These are phyloP conservation scores for Senna tora DNA, from an alignment of 306 rosid species.

Conservation along the genomic window DNA sequence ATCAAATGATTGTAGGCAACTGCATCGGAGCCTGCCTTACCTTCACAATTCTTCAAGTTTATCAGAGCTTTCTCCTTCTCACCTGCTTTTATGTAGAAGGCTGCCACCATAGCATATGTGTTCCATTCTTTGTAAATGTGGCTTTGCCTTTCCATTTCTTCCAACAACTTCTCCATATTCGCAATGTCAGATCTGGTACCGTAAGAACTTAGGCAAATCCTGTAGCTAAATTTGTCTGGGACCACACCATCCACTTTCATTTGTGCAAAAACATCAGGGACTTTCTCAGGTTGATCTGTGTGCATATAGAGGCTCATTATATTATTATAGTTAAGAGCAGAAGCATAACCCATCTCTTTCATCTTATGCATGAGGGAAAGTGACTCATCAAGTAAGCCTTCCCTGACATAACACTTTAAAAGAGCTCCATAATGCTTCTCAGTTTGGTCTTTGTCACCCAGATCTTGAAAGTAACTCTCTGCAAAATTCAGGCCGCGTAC, in stretches of 20 bases:
- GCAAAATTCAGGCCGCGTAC: conserved; percentile 64
- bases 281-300: conserved; percentile 53
- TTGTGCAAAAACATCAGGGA: conserved; percentile 54
- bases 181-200: conserved; percentile 56
- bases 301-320: conserved; percentile 64
- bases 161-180: conserved; percentile 60
- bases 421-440: conserved; percentile 64
- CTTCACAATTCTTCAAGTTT: conserved; percentile 64
- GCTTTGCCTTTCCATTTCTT: conserved; percentile 60
- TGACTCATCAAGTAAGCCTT: conserved; percentile 63
- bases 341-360: conserved; percentile 66
- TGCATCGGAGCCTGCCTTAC: conserved; percentile 42
- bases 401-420: conserved; percentile 72
- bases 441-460: conserved; percentile 51
- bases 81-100: conserved; percentile 57
- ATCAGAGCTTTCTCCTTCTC: conserved; percentile 57
- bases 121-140: conserved; percentile 51
- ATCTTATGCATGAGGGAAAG: conserved; percentile 64
- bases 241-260: conserved; percentile 63
- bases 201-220: conserved; percentile 61
- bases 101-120: conserved; percentile 61
- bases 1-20: conserved; percentile 65
- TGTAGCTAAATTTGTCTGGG: conserved; percentile 67
- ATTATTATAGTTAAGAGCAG: conserved; percentile 56
- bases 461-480: conserved; percentile 60